Conservation (phyloP, 306 rosid genomes). For the Delonix regia region DNA sequence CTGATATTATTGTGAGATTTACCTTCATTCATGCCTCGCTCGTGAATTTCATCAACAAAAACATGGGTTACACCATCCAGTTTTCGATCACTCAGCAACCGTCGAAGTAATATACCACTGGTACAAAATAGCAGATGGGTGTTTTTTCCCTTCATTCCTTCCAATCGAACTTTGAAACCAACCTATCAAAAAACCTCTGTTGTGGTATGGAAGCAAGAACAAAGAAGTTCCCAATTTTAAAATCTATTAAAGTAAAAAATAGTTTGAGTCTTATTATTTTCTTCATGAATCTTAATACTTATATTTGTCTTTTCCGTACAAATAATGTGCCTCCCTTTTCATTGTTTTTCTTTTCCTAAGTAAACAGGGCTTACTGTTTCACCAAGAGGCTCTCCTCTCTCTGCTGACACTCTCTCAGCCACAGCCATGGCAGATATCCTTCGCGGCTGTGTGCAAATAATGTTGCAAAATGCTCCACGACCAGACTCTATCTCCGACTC, state of each 20-base stretch:
- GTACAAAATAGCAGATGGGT: slow-evolving; percentile 96
- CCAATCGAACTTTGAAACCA: slow-evolving; percentile 97
- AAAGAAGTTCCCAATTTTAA: slow-evolving; percentile 52
- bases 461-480: slow-evolving; percentile 83
- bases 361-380: slow-evolving; percentile 72
- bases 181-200: slow-evolving; percentile 87
- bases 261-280: slow-evolving; percentile 31
- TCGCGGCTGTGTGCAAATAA: slow-evolving; percentile 96
- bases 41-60: slow-evolving; percentile 98
- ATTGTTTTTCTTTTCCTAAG: slow-evolving; percentile 27
- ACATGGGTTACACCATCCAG: slow-evolving; percentile 92
- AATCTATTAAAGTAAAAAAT: slow-evolving; percentile 36
- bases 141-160: slow-evolving; percentile 94
- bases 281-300: slow-evolving; percentile 30
- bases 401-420: slow-evolving; percentile 93
- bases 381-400: slow-evolving; percentile 94
- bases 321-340: slow-evolving; percentile 15
- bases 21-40: slow-evolving; percentile 99
- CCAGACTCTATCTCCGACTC: slow-evolving; percentile 89
- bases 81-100: slow-evolving; percentile 87
- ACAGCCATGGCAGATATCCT: slow-evolving; percentile 98
- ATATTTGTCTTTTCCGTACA: slow-evolving; percentile 19
- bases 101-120: slow-evolving; percentile 95
- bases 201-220: slow-evolving; percentile 72
- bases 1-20: slow-evolving; percentile 22